A percentile compares a stretch with the other conserved stretches of the same genome.
These are phyloP conservation scores for Mycosarcoma mackinlayi DNA, from an alignment of 1,284 basidiomycete genomes.

Conservation along the genomic window DNA sequence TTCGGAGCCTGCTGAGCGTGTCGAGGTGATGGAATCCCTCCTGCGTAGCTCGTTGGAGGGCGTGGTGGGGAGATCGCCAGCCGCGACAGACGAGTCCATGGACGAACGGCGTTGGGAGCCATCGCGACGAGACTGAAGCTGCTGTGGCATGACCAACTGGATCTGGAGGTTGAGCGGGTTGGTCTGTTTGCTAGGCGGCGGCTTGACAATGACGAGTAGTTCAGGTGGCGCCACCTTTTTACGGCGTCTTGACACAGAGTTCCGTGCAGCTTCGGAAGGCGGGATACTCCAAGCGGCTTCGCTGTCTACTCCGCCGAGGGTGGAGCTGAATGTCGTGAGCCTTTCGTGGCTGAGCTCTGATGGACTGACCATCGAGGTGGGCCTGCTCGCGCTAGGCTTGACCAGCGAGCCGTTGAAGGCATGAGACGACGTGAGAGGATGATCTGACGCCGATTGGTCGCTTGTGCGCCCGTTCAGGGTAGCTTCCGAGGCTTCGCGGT, in stretches of 20 bases:
- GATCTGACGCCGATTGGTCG: constrained; percentile 2
- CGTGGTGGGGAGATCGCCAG: constrained; percentile 6
- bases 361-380: constrained; percentile 10
- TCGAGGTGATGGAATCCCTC: constrained; percentile 48
- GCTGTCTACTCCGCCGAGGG: constrained; percentile 41
- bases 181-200: constrained; percentile 82
- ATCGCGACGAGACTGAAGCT: constrained; percentile 24
- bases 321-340: constrained; percentile 24
- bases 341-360: constrained; percentile 27
- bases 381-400: constrained; percentile 25
- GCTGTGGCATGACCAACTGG: constrained; percentile 76
- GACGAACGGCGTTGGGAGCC: constrained; percentile 29
- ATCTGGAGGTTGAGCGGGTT: constrained; percentile 93
- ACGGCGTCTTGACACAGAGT: constrained; percentile 22
- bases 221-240: constrained; percentile 56
- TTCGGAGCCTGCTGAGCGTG: constrained; percentile 39
- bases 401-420: not conserved
- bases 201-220: constrained; percentile 71
- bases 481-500: constrained; percentile 43
- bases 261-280: constrained; percentile 20
- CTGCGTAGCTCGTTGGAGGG: constrained; percentile 31
- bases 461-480: constrained; percentile 32
- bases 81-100: constrained; percentile 30
- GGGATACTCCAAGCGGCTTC: constrained; percentile 41
- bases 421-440: not conserved